A percentile compares a stretch with the other conserved stretches of the same genome.
Evolutionary conservation across 2,329 filamentous ascomycete species (phyloP).

Genomic region (Colletotrichum sp.): DNA sequence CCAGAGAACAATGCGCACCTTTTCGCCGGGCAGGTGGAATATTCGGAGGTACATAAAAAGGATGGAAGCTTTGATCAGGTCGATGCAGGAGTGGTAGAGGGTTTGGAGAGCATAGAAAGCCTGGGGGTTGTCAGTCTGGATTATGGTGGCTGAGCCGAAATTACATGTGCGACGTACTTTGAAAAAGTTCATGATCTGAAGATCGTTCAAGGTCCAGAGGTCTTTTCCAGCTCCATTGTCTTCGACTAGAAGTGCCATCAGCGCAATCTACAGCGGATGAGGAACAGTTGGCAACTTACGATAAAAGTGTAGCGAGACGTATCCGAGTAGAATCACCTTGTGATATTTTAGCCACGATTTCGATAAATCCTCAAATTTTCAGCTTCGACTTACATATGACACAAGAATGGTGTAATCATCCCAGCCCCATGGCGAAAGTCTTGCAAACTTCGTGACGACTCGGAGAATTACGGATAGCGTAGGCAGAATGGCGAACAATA

Average conservation of each 20-base stretch:
- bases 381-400: neutral
- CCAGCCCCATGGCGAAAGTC: neutral
- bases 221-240: conserved; percentile 2
- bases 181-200: neutral
- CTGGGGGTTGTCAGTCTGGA: neutral
- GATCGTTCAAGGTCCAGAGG: neutral
- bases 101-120: neutral
- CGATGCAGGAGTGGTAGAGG: conserved; percentile 5
- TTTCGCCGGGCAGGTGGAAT: conserved; percentile 10
- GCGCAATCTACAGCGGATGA: neutral
- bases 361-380: rapidly evolving
- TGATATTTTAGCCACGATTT: neutral
- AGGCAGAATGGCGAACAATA: neutral
- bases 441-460: neutral
- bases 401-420: conserved; percentile 2
- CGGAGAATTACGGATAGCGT: neutral
- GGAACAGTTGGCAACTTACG: neutral
- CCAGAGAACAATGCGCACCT: conserved; percentile 3
- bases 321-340: neutral
- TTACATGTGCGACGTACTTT: neutral
- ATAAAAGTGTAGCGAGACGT: neutral
- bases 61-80: conserved; percentile 11
- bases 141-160: neutral
- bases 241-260: neutral
- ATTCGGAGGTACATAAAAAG: conserved; percentile 18